A percentile compares a stretch with the other conserved stretches of the same genome.
These are phyloP conservation scores for Chlorella variabilis DNA, from an alignment of 163 green algal species.

Conservation along the genomic window DNA sequence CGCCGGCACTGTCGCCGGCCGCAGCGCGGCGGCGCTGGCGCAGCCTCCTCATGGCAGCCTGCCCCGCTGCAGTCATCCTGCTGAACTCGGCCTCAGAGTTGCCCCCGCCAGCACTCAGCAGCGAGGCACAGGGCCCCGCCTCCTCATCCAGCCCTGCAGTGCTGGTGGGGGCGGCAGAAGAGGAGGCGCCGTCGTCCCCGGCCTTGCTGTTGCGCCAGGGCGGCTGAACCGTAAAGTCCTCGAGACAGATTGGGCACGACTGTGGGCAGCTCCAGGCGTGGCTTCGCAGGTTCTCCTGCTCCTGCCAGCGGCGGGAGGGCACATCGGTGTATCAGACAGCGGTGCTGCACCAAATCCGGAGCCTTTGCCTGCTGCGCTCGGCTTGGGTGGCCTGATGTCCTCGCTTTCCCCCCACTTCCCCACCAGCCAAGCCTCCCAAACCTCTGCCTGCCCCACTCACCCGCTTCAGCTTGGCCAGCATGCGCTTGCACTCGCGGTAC, in stretches of 20 bases:
- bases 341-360: not conserved
- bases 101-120: slow-evolving; percentile 18
- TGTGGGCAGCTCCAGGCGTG: slow-evolving; percentile 49
- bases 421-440: too few species aligned
- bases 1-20: not conserved
- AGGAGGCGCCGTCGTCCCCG: not conserved
- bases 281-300: slow-evolving; percentile 56
- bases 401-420: too few species aligned
- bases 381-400: too few species aligned
- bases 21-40: slow-evolving; percentile 17
- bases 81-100: slow-evolving; percentile 25
- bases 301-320: slow-evolving; percentile 30
- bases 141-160: slow-evolving; percentile 1
- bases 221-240: slow-evolving; percentile 15
- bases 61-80: slow-evolving; percentile 10
- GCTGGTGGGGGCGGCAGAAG: not conserved
- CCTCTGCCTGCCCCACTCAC: too few species aligned
- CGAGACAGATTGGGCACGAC: slow-evolving; percentile 72
- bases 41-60: slow-evolving; percentile 21
- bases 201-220: slow-evolving; percentile 3
- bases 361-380: too few species aligned
- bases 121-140: slow-evolving; percentile 10
- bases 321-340: too few species aligned
- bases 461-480: slow-evolving; percentile 58
- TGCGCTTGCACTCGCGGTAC: slow-evolving; percentile 47